These are phyloP conservation scores for Tetrapyrgos nigripes DNA, from an alignment of 1,284 basidiomycete species.

Conservation along the genomic window DNA sequence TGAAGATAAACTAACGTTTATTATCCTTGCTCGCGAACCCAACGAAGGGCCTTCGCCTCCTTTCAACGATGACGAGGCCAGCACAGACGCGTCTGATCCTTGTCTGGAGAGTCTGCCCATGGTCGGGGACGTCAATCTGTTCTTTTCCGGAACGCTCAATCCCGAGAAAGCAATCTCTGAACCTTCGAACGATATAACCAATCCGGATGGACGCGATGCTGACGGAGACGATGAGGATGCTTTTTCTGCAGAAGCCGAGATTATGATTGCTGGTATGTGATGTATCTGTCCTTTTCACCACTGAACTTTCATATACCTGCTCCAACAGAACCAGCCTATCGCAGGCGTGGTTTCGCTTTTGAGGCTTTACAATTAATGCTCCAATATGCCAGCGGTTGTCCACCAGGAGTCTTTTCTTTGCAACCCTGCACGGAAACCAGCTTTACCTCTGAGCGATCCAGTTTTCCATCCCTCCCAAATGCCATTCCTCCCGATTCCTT, in stretches of 20 bases:
- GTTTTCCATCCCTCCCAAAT: constrained; percentile 8
- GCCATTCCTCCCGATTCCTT: constrained; percentile 47
- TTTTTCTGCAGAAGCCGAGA: constrained; percentile 70
- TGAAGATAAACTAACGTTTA: constrained; percentile 94
- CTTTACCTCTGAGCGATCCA: not conserved
- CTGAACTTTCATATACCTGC: no score
- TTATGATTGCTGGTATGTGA: constrained; percentile 83
- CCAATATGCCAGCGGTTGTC: constrained; percentile 59
- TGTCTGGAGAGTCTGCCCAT: constrained; percentile 63
- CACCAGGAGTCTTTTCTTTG: constrained; percentile 17
- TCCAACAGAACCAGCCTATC: constrained; percentile 38
- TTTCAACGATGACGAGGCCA: not conserved
- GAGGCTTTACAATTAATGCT: constrained; percentile 74
- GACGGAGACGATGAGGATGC: constrained; percentile 27
- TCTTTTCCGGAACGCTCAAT: constrained; percentile 65
- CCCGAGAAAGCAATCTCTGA: constrained; percentile 12
- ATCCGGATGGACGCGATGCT: not conserved
- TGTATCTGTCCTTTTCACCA: not conserved
- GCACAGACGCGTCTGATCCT: constrained; percentile 33
- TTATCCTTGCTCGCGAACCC: constrained; percentile 66
- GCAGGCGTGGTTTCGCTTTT: constrained; percentile 70
- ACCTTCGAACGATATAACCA: not conserved
- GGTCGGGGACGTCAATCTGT: constrained; percentile 94
- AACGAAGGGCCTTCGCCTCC: not conserved
- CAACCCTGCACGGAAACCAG: not conserved